phyloP scores from a whole-genome alignment of 139 green algal species.

The Chlamydomonas urium region DNA sequence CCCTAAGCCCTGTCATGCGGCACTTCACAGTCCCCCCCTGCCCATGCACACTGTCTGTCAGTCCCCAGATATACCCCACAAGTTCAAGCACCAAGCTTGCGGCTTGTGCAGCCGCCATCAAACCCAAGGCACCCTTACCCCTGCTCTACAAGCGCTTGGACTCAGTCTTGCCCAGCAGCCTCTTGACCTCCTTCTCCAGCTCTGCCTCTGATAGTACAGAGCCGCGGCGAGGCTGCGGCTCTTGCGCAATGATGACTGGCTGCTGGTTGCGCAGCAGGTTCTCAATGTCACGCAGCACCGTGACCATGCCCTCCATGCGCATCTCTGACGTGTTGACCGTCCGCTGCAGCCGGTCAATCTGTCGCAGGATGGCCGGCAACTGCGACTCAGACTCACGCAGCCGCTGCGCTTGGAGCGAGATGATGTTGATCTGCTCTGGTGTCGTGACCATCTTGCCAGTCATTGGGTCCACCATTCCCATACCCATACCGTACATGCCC shows the following conservation, averaged over 20 bases:
- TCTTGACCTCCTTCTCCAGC: slow-evolving; percentile 48
- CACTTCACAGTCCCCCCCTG: too few relatives aligned
- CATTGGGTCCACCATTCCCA: slow-evolving; percentile 1
- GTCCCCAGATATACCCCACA: too few relatives aligned
- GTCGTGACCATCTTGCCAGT: background rate
- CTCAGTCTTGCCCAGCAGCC: slow-evolving; percentile 34
- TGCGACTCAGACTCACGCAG: slow-evolving; percentile 40
- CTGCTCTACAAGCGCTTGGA: background rate
- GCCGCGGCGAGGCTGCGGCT: slow-evolving; percentile 15
- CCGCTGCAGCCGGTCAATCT: slow-evolving; percentile 42
- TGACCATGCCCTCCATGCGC: slow-evolving; percentile 43
- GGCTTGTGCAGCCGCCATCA: background rate
- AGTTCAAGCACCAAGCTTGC: too few relatives aligned
- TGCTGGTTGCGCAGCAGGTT: slow-evolving; percentile 53
- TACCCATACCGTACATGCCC: background rate
- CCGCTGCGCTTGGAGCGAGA: slow-evolving; percentile 24
- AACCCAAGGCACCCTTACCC: background rate
- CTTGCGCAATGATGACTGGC: slow-evolving; percentile 43
- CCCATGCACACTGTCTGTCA: too few relatives aligned
- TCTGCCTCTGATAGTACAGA: slow-evolving; percentile 29
- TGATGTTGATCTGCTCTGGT: slow-evolving; percentile 2
- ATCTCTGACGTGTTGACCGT: slow-evolving; percentile 45
- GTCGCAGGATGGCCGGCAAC: slow-evolving; percentile 36
- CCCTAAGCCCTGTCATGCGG: too few relatives aligned
- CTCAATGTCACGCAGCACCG: slow-evolving; percentile 47